These are phyloP conservation scores for Cyberlindnera amylophila DNA, from an alignment of 805 yeast genomes.

Conservation along the genomic window DNA sequence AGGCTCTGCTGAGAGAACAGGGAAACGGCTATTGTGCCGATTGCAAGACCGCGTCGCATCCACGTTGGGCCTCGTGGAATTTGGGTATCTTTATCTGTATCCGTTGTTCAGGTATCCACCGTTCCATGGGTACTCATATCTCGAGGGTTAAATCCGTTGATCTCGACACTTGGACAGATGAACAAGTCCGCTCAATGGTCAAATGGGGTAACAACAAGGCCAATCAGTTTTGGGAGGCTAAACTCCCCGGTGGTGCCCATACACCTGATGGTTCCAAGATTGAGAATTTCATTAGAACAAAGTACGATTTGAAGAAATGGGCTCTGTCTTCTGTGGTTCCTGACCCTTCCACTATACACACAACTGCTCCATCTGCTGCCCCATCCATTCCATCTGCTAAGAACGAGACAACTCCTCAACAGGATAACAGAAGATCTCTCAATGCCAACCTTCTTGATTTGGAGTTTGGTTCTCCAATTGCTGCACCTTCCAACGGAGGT, in stretches of 20 bases:
- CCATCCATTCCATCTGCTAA: conserved; percentile 10
- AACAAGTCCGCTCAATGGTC: conserved; percentile 77
- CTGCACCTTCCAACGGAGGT: conserved; percentile 13
- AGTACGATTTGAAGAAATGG: conserved; percentile 92
- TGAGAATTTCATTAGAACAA: conserved; percentile 86
- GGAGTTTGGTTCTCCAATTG: conserved; percentile 29
- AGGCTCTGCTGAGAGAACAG: conserved; percentile 70
- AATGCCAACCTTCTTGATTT: conserved; percentile 27
- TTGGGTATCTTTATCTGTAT: conserved; percentile 91
- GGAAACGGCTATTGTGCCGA: conserved; percentile 84
- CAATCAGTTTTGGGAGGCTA: conserved; percentile 80
- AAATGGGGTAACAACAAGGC: conserved; percentile 83
- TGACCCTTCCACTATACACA: conserved; percentile 40
- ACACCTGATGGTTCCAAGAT: conserved; percentile 81
- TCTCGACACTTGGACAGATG: conserved; percentile 95
- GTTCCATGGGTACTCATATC: conserved; percentile 94
- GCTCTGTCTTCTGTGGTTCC: conserved; percentile 52
- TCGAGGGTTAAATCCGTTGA: conserved; percentile 91
- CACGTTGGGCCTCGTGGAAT: conserved; percentile 98
- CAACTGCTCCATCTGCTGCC: conserved; percentile 2
- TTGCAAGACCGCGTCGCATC: conserved; percentile 85
- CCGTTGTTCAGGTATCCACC: conserved; percentile 92
- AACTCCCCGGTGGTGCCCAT: conserved; percentile 59
- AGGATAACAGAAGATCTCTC: conserved; percentile 17
- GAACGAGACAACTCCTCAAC: conserved; percentile 10